Conservation (phyloP, 1,284 basidiomycete species). For the Vanrija pseudolonga region DNA sequence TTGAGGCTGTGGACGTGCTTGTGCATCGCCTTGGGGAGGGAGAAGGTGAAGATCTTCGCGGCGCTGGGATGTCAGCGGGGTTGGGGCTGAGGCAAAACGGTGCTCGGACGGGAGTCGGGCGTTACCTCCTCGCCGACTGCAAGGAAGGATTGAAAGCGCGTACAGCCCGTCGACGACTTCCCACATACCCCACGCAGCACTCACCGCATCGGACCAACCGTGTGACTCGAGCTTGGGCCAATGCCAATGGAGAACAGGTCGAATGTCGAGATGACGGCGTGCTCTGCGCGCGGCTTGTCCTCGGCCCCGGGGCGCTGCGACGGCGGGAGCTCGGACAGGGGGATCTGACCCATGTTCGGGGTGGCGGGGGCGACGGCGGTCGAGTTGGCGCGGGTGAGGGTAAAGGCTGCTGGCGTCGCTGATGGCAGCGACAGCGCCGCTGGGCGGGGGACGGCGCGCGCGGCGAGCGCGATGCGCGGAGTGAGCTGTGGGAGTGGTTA, state of each 20-base stretch:
- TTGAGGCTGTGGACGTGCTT: constrained; percentile 70
- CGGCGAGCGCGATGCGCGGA: no score
- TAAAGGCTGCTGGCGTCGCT: background rate
- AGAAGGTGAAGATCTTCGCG: constrained; percentile 20
- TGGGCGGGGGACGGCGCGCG: background rate
- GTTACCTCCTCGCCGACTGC: no score
- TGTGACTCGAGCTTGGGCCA: constrained; percentile 54
- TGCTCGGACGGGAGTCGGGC: no score
- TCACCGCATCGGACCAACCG: constrained; percentile 76
- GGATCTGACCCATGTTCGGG: background rate
- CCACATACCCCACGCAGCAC: background rate
- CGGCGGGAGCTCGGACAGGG: constrained; percentile 9
- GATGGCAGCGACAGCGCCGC: background rate
- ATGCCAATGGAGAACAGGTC: constrained; percentile 91
- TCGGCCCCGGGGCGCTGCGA: constrained; percentile 13
- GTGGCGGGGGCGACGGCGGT: constrained; percentile 1
- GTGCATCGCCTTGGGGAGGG: constrained; percentile 21
- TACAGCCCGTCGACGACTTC: no score
- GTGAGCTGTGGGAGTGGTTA: no score
- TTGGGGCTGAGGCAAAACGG: no score
- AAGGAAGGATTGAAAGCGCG: no score
- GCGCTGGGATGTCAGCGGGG: constrained; percentile 3
- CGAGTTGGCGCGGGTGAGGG: background rate
- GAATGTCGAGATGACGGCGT: constrained; percentile 89
- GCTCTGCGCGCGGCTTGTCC: constrained; percentile 53